phyloP scores from a whole-genome alignment of 495 filamentous ascomycete genomes.

The Viridothelium virens region DNA sequence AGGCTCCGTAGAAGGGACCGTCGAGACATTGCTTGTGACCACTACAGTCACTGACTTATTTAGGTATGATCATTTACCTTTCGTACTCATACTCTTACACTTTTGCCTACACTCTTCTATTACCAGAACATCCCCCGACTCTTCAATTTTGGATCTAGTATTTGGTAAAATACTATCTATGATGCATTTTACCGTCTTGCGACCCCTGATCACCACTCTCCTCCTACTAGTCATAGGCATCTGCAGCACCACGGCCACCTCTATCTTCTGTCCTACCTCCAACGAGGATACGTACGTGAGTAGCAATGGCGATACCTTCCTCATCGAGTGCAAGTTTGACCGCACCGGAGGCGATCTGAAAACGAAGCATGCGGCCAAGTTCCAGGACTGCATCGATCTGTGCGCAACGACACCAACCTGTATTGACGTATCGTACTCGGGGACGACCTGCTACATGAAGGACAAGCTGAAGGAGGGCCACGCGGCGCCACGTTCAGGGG shows the following conservation, averaged over 20 bases:
- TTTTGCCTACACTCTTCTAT: too few species aligned
- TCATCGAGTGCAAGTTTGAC: constrained; percentile 15
- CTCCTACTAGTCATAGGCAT: not conserved
- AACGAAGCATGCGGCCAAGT: not conserved
- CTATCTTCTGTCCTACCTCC: constrained; percentile 7
- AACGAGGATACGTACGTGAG: constrained; percentile 9
- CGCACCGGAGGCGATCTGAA: constrained; percentile 12
- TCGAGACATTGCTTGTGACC: too few species aligned
- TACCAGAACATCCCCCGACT: too few species aligned
- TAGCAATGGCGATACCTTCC: constrained; percentile 15
- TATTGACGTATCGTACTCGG: constrained; percentile 16
- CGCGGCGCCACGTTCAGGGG: not conserved
- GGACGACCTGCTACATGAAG: constrained; percentile 19
- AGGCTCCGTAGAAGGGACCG: too few species aligned
- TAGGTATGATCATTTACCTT: too few species aligned
- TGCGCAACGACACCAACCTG: constrained; percentile 4
- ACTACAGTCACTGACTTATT: too few species aligned
- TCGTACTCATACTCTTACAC: too few species aligned
- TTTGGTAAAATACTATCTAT: too few species aligned
- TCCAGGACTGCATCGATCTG: constrained; percentile 15
- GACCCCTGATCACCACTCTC: not conserved
- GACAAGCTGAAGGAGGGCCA: not conserved
- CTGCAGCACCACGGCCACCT: not conserved
- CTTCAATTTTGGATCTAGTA: too few species aligned
- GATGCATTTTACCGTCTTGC: not conserved